Base-by-base conservation (phyloP, 2,329 filamentous ascomycete species). In the Reticulascus tulasneorum region DNA sequence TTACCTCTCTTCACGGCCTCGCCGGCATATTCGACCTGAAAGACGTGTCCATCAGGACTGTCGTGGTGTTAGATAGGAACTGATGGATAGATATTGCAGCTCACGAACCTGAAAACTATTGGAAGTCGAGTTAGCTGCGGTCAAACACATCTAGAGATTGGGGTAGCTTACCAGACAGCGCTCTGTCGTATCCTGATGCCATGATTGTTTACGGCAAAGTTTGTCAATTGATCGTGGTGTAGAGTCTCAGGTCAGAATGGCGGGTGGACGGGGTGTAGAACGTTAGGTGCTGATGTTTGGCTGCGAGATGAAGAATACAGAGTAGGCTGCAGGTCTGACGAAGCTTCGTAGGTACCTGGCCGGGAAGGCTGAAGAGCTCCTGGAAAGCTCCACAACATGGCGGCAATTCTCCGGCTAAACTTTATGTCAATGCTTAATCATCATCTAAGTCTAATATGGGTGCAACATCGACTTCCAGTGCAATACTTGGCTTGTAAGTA, bases 11-110 rank as follows among this genome's bases (percentile, higher is more conserved):
- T 98, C 51, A 98, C 93, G 51, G 93, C 93, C 71, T 98, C 93
- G 51, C 94, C 85, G 38, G 93, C 93, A 78, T 98, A 98, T 77
- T 98, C 93, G 58, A 98, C 93, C 69, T 98, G 93, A 72, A 98
- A 98, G 56, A 98, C 93, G 73, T 98, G 93, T 67, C 93, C 93
- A 70, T 98, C 93, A 58, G 93, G 93, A 79, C 91, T 97, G 59
- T 31, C 39, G 15, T 30, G 30, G n/a, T 24, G 60, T 83, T 64
- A 81, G 71, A 52, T 47, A 21, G 19, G 40, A 35, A 34, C 22
- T 17, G 26, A 21, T 25, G 27, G 33, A 26, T n/a, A 45, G 32
- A 34, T 31, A 16, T 26, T 12, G 23, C 23, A 26, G 23, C 33
- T 21, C 49, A 63, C 69, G 50, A 69, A 87, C 84, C 84, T 88